Percentiles rank a stretch among this genome's conserved stretches.
These are phyloP conservation scores for Lithocarpus polystachyus DNA, from an alignment of 306 rosid genomes.

Conservation along the genomic window DNA sequence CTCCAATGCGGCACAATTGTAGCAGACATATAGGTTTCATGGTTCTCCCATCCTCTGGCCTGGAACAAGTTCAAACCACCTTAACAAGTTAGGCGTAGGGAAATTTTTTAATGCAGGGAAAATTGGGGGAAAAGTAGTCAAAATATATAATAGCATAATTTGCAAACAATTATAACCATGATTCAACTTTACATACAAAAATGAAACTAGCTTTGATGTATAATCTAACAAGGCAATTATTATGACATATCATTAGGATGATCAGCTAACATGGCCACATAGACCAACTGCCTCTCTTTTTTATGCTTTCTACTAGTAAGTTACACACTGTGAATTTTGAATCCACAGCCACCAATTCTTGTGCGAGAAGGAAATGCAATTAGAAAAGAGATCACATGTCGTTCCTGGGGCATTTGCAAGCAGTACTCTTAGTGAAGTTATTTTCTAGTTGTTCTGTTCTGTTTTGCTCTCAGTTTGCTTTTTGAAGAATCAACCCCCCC, in stretches of 20 bases:
- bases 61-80: slow-evolving; percentile 32
- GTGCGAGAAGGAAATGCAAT: too few relatives aligned
- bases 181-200: not conserved
- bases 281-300: not conserved
- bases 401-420: not conserved
- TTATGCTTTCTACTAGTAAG: too few relatives aligned
- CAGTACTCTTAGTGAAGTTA: not conserved
- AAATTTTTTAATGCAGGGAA: not conserved
- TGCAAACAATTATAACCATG: not conserved
- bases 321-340: too few relatives aligned
- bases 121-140: not conserved
- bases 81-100: slow-evolving; percentile 21
- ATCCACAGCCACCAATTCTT: too few relatives aligned
- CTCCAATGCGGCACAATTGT: slow-evolving; percentile 84
- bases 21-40: slow-evolving; percentile 77
- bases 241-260: not conserved
- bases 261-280: not conserved
- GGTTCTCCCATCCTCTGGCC: slow-evolving; percentile 86
- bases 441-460: not conserved
- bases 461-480: not conserved
- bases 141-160: not conserved
- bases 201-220: not conserved
- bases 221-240: not conserved
- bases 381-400: not conserved
- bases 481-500: not conserved